Evolutionary conservation across 2,329 filamentous ascomycete genomes (phyloP), one percentile per base, ranked within the genome.

Genomic region (Trichoderma polysporum): DNA sequence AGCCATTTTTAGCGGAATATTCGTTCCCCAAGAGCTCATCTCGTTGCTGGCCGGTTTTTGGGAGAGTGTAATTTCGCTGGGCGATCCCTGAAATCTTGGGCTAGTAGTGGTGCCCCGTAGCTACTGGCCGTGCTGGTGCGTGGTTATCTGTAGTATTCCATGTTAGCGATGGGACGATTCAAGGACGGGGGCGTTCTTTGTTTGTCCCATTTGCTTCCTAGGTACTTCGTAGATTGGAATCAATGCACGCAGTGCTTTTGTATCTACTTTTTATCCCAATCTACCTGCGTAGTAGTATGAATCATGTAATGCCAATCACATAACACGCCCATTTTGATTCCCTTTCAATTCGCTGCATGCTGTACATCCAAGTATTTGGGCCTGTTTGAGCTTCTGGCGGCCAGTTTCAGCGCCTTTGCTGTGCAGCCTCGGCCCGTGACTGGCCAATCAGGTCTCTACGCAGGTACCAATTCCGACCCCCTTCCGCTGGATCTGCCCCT

Each of bases 401-500:
- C 45, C 4, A 19, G 58, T 52, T 61, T 52, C 58, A 61, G 58
- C 31, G 58, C 58, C 49, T 17, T 25, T 61, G 29, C 41, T 50
- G 29, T 25, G 29, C 57, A 62, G 59, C 49, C 59, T 45, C 59
- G 49, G 27, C 35, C 59, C 47, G 27, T 37, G 25, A 2, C 45
- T 27, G 22, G 59, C 59, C 59, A 62, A 62, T 62, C 47, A 62
- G 33, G 39, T 15, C 9, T 19, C 31, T 45, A 19, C 41, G 41
- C 41, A 45, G 41, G 41, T 45, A 45, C 58, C 19, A 50, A 39
- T 27, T 50, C 22, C 45, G 47, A 52, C 58, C 58, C 58, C 58
- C 59, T 62, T 62, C 59, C 59, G 9, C 59, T 53, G 47, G 59
- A 62, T 62, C 59, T 62, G 59, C 59, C 59, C 59, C 59, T 62